Base-by-base conservation (phyloP, 768 basidiomycete genomes). In the Pleurotus tuber-regium region DNA sequence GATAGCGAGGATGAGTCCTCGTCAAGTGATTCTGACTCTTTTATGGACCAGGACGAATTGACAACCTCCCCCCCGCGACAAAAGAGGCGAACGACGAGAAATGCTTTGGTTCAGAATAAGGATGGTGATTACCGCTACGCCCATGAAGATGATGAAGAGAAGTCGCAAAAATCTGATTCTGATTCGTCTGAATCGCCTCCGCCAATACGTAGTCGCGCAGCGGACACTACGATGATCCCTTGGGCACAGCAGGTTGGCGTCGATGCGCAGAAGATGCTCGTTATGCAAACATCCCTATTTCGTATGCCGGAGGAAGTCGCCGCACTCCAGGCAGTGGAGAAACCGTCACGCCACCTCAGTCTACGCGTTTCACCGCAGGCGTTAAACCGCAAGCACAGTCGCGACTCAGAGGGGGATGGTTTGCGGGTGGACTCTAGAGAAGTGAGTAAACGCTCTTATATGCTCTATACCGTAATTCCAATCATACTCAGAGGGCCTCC, bases 281-380 rank as follows among this genome's bases (percentile, higher is more conserved):
- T 95, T 49, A 96, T 96, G 93, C 93, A 96, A 61, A 84, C 89
- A 0, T 87, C 89, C 28, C 70, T 96, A 47, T 96, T 96, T 63
- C 79, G 86, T 39, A 74, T 82, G 64, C 85, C 85, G 11, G 87
- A 89, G 63, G 86, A 87, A 60, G 84, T 80, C 11, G 86, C 79
- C 1, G 82, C 80, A 1, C 71, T 87, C 50, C 79, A 76, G 57
- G 80, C 78, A 28, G 59, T 80, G 57, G 78, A 76, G 14, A 41
- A 54, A 48, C 24, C 35, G 58, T 59, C 49, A 43, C 53, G 36
- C 57, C 64, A 36, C 57, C 54, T 25, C 53, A 56, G 16, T 67
- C 67, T 12, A 55, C 66, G 16, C 69, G 63, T 57, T 67, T 57
- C 54, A 66, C 59, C 66, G 62, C 73, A 70, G 41, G 59, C 66